These are phyloP conservation scores for Pythium biforme DNA, from an alignment of 352 stramenopile genomes.

Conservation along the genomic window DNA sequence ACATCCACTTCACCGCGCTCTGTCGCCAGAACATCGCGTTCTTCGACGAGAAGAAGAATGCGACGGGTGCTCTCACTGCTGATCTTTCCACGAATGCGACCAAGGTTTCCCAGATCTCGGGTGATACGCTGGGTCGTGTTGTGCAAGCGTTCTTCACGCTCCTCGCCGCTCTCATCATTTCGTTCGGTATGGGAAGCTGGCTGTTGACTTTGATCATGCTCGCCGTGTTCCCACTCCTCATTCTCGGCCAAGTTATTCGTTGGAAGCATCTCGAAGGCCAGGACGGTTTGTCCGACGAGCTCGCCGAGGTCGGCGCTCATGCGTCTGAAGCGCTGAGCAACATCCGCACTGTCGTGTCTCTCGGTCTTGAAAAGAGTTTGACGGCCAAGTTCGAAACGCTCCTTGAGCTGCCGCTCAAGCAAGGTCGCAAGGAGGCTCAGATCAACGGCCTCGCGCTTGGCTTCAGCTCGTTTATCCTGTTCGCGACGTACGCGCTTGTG, in stretches of 20 bases:
- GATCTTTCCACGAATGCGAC: slow-evolving; percentile 46
- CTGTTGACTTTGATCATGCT: slow-evolving; percentile 63
- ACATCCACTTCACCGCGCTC: slow-evolving; percentile 46
- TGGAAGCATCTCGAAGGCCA: not conserved
- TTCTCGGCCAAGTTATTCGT: slow-evolving; percentile 17
- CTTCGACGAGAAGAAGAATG: slow-evolving; percentile 37
- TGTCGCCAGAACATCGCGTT: slow-evolving; percentile 51
- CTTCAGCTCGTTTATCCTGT: slow-evolving; percentile 55
- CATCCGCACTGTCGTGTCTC: slow-evolving; percentile 40
- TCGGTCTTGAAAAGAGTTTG: slow-evolving; percentile 33
- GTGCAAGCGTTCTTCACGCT: slow-evolving; percentile 48
- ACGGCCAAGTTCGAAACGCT: slow-evolving; percentile 9
- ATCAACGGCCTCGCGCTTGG: slow-evolving; percentile 41
- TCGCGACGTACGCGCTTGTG: slow-evolving; percentile 20
- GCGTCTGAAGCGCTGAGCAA: slow-evolving; percentile 36
- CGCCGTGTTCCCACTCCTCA: slow-evolving; percentile 47
- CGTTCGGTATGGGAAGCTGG: slow-evolving; percentile 54
- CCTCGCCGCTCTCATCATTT: slow-evolving; percentile 44
- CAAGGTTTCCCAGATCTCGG: slow-evolving; percentile 39
- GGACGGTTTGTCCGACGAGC: too few relatives aligned
- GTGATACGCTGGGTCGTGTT: slow-evolving; percentile 41
- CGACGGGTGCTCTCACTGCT: slow-evolving; percentile 37
- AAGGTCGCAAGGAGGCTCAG: slow-evolving; percentile 24
- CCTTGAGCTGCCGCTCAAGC: slow-evolving; percentile 13
- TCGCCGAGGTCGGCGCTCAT: slow-evolving; percentile 23